Conservation (phyloP, 169 alveolate species). For the Plasmodium relictum region DNA sequence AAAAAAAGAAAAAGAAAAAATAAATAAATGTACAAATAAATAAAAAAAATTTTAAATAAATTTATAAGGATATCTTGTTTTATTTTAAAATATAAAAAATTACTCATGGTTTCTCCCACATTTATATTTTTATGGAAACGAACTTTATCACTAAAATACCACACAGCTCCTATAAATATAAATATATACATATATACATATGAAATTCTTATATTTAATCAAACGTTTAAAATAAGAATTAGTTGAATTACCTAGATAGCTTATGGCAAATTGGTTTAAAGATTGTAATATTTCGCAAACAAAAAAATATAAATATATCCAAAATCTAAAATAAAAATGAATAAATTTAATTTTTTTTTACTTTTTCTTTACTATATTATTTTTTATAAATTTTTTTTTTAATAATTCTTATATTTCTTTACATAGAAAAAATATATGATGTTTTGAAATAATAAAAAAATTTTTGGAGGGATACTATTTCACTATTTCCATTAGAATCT, state of each 20-base stretch:
- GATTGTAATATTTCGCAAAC: conserved; percentile 60
- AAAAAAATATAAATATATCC: conserved; percentile 41
- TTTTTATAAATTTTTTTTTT: background rate
- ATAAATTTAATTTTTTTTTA: background rate
- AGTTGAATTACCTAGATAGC: conserved; percentile 33
- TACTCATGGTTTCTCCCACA: conserved; percentile 48
- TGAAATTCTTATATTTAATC: background rate
- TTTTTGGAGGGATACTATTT: conserved; percentile 57
- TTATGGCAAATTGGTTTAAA: conserved; percentile 59
- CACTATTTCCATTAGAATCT: conserved; percentile 55
- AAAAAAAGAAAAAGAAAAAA: conserved; percentile 6
- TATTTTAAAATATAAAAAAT: conserved; percentile 4
- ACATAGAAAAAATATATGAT: conserved; percentile 60
- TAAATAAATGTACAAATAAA: background rate
- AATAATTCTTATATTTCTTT: background rate
- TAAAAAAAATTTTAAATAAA: background rate
- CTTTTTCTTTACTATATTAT: background rate
- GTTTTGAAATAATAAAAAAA: conserved; percentile 55
- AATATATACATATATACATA: background rate
- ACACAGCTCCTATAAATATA: conserved; percentile 43
- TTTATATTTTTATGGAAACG: conserved; percentile 8
- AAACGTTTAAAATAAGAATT: background rate
- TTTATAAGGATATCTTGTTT: background rate
- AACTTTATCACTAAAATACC: conserved; percentile 64
- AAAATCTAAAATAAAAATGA: conserved; percentile 17